Base-by-base conservation (phyloP, 257 asterid species). In the Solanum neorickii region DNA sequence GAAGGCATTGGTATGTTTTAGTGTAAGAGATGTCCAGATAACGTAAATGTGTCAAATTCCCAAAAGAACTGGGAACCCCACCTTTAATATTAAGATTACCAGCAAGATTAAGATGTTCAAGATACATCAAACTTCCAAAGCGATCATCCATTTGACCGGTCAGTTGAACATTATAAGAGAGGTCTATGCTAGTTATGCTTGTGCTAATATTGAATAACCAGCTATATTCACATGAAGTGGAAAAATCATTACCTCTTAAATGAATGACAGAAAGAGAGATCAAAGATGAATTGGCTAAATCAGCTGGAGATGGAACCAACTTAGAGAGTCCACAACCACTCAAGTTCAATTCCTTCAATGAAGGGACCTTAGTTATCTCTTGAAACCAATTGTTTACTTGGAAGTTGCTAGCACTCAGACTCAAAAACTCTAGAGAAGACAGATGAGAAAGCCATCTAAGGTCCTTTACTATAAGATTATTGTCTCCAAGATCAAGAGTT, bases 141-240 rank as follows among this genome's bases (percentile, higher is more conserved):
- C 42, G n/a, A 13, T 87, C 56, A 29, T 75, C n/a, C 7, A 52
- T 11, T 25, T 5, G 42, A 49, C 78, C 85, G 4, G 0, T 75
- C 10, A 87, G 47, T 5, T 25, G 8, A 21, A 33, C 35, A 13
- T 83, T 87, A 10, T 0, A 1, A 3, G 75, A 14, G 6, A 87
- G 66, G 41, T 87, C 74, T 7, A 83, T 23, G n/a, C 37, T 66
- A 86, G 52, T 66, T 46, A 87, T 15, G 42, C 75, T 68, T 15
- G 44, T 42, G 59, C 42, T 82, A 18, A 89, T n/a, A 72, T 88
- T 92, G 31, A 86, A 78, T 1, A 92, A 59, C 90, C 85, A 83
- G 14, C 72, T 16, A 59, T 60, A 83, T 33, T 73, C 7, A 52
- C 69, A 72, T 29, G 83, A 73, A 27, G 77, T 27, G 37, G 89